A percentile compares a stretch with the other conserved stretches of the same genome.
Evolutionary conservation across 2,329 filamentous ascomycete genomes (phyloP).

Genomic region (Fusarium abutilonis): DNA sequence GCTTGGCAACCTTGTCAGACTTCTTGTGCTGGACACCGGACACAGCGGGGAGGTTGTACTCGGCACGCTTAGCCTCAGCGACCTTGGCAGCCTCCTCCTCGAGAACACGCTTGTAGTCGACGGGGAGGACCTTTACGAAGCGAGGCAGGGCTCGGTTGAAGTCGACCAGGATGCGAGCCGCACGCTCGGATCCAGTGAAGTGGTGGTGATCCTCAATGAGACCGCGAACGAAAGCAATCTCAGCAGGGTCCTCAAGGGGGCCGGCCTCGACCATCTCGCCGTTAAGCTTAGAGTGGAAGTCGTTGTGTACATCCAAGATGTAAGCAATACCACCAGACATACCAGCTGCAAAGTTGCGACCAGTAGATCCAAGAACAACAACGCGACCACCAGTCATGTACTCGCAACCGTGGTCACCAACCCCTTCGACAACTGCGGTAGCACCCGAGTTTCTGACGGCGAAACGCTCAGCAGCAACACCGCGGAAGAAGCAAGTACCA

Average conservation of each 20-base stretch:
- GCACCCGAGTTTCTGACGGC: conserved; percentile 96
- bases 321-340: conserved; percentile 99
- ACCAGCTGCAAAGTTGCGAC: conserved; percentile 96
- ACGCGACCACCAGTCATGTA: conserved; percentile 98
- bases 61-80: conserved; percentile 82
- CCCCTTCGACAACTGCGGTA: conserved; percentile 93
- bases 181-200: conserved; percentile 95
- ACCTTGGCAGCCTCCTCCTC: conserved; percentile 86
- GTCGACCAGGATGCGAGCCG: conserved; percentile 91
- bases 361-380: conserved; percentile 85
- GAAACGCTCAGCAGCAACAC: conserved; percentile 95
- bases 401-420: conserved; percentile 96
- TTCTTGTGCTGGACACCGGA: conserved; percentile 70
- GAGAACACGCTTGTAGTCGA: conserved; percentile 95
- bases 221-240: conserved; percentile 90
- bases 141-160: conserved; percentile 90
- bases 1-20: conserved; percentile 74
- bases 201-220: conserved; percentile 97
- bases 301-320: conserved; percentile 86
- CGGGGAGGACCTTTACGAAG: conserved; percentile 92
- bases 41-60: conserved; percentile 82
- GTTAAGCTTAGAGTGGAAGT: conserved; percentile 94
- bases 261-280: conserved; percentile 96
- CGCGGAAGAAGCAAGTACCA: conserved; percentile 95
- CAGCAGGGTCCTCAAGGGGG: conserved; percentile 81